These are phyloP conservation scores for Volvox carteri DNA, from an alignment of 163 green algal species.

Conservation along the genomic window DNA sequence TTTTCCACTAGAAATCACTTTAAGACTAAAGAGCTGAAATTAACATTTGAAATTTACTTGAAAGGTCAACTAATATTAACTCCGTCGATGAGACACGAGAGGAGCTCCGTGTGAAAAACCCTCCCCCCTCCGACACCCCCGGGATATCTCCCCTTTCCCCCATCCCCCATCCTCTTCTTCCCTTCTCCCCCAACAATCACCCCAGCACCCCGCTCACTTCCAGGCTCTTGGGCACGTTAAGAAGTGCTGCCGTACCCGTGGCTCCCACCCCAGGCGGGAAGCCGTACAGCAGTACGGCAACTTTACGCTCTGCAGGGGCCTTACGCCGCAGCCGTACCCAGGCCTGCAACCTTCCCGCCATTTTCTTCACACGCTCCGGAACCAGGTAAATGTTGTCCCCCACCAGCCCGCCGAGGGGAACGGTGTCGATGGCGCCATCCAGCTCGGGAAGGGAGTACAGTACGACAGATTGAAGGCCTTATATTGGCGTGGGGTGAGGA, in stretches of 20 bases:
- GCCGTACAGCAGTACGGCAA: slow-evolving; percentile 92
- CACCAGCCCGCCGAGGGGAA: slow-evolving; percentile 91
- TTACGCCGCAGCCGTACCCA: slow-evolving; percentile 76
- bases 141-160: no score
- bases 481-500: neutral
- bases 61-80: no score
- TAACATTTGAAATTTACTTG: no score
- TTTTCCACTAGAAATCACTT: no score
- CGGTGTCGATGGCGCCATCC: slow-evolving; percentile 95
- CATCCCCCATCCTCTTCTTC: no score
- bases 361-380: slow-evolving; percentile 78
- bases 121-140: no score
- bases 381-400: slow-evolving; percentile 87
- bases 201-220: no score
- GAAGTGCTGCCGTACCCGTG: slow-evolving; percentile 94
- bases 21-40: no score
- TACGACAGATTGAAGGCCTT: slow-evolving; percentile 74
- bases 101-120: no score
- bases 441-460: slow-evolving; percentile 95
- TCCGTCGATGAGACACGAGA: no score
- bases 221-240: slow-evolving; percentile 94
- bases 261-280: slow-evolving; percentile 97
- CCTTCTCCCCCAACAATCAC: no score
- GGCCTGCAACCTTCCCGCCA: slow-evolving; percentile 75
- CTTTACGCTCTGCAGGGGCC: slow-evolving; percentile 60